Conservation (phyloP, 495 filamentous ascomycete species). For the Xylaria telfairii region DNA sequence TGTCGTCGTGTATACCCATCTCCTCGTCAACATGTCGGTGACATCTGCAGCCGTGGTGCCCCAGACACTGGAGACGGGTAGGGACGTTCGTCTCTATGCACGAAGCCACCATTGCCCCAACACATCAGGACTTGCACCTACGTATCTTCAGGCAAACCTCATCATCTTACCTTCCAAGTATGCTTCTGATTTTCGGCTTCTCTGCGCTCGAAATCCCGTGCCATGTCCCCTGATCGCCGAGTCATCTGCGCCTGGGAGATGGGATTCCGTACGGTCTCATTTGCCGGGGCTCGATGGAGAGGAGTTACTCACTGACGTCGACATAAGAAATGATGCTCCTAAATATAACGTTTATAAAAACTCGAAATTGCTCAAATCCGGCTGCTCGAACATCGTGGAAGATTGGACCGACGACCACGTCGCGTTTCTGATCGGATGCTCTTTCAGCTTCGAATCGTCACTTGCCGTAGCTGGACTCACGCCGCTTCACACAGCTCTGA, state of each 20-base stretch:
- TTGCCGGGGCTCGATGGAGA: slow-evolving; percentile 33
- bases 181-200: slow-evolving; percentile 56
- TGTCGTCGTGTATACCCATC: not conserved
- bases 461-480: slow-evolving; percentile 51
- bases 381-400: slow-evolving; percentile 44
- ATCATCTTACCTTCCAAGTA: slow-evolving; percentile 59
- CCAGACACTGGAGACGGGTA: slow-evolving; percentile 34
- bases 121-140: slow-evolving; percentile 58
- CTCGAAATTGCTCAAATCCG: slow-evolving; percentile 34
- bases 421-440: slow-evolving; percentile 64
- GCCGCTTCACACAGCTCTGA: slow-evolving; percentile 49
- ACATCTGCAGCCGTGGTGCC: slow-evolving; percentile 9
- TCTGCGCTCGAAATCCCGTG: slow-evolving; percentile 63
- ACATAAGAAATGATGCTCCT: slow-evolving; percentile 60
- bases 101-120: slow-evolving; percentile 48
- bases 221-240: slow-evolving; percentile 61
- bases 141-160: slow-evolving; percentile 64
- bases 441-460: slow-evolving; percentile 61
- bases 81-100: slow-evolving; percentile 49
- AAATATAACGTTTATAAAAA: slow-evolving; percentile 58
- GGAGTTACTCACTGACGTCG: slow-evolving; percentile 44
- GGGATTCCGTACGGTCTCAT: slow-evolving; percentile 32
- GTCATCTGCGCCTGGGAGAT: slow-evolving; percentile 36
- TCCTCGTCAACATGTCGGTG: not conserved
- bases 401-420: slow-evolving; percentile 58